Evolutionary conservation across 2,329 filamentous ascomycete genomes (phyloP).

Genomic region (Diaporthe capsici): DNA sequence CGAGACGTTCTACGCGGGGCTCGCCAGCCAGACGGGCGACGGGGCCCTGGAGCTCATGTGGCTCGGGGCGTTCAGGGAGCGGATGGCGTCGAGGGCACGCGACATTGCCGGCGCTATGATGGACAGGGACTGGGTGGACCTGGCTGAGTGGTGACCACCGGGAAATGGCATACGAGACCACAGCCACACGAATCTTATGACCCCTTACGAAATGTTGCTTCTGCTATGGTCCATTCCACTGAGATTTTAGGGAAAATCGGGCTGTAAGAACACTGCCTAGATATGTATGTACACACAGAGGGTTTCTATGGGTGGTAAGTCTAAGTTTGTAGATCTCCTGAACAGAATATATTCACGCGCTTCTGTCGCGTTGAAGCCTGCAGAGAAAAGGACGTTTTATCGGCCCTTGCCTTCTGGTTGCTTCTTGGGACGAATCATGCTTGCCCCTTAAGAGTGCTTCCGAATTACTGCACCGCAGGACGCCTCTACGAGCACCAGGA

Average conservation of each 20-base stretch:
- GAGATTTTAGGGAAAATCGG: background rate
- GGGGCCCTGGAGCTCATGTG: slow-evolving; percentile 62
- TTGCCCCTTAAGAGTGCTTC: background rate
- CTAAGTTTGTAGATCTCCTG: background rate
- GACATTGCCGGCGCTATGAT: slow-evolving; percentile 57
- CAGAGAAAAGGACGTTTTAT: background rate
- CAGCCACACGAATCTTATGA: background rate
- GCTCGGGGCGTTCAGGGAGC: slow-evolving; percentile 60
- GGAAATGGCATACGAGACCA: background rate
- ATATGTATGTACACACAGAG: slow-evolving; percentile 9
- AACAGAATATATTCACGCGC: background rate
- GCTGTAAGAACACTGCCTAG: background rate
- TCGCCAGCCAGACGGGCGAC: slow-evolving; percentile 55
- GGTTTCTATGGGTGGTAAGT: background rate
- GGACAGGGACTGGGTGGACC: slow-evolving; percentile 55
- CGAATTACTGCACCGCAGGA: background rate
- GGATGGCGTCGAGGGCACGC: slow-evolving; percentile 57
- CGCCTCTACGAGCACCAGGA: background rate
- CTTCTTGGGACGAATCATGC: background rate
- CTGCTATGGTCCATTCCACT: background rate
- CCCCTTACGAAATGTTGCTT: background rate
- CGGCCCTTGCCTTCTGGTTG: background rate
- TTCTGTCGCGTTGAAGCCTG: background rate
- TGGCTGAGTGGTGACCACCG: slow-evolving; percentile 41
- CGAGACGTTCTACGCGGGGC: slow-evolving; percentile 56